These are phyloP conservation scores for Antrodiella citrinella DNA, from an alignment of 768 basidiomycete species.

Conservation along the genomic window DNA sequence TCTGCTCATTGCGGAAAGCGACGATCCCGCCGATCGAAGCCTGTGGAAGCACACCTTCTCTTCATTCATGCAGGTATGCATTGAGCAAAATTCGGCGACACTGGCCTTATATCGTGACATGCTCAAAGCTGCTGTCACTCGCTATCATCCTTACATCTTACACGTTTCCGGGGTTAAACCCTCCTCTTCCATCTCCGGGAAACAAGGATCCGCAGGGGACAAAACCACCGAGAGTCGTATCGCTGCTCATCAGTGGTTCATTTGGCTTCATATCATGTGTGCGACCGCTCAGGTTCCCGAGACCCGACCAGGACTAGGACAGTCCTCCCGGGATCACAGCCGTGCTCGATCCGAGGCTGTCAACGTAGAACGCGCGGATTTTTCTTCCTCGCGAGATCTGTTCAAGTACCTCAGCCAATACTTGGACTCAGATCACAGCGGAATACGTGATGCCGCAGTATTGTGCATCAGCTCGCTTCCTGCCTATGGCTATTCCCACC, in stretches of 20 bases:
- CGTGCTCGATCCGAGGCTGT: slow-evolving; percentile 63
- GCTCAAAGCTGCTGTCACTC: slow-evolving; percentile 57
- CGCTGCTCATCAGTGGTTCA: slow-evolving; percentile 70
- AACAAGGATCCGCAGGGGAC: slow-evolving; percentile 31
- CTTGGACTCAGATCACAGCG: slow-evolving; percentile 75
- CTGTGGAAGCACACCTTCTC: slow-evolving; percentile 75
- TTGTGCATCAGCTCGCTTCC: slow-evolving; percentile 86
- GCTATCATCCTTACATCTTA: slow-evolving; percentile 66
- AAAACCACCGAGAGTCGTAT: slow-evolving; percentile 51
- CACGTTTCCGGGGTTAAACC: slow-evolving; percentile 69
- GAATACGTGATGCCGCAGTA: slow-evolving; percentile 82
- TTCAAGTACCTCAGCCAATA: slow-evolving; percentile 84
- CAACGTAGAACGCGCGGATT: slow-evolving; percentile 75
- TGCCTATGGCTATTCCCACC: slow-evolving; percentile 62
- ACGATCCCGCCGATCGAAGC: slow-evolving; percentile 53
- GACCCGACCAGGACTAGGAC: slow-evolving; percentile 42
- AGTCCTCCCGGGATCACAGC: slow-evolving; percentile 52
- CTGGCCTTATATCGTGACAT: slow-evolving; percentile 51
- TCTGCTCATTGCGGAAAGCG: slow-evolving; percentile 66
- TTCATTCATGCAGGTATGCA: slow-evolving; percentile 47
- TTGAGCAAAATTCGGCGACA: slow-evolving; percentile 38
- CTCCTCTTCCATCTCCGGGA: slow-evolving; percentile 17
- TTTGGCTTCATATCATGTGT: slow-evolving; percentile 81
- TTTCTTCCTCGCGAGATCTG: slow-evolving; percentile 73
- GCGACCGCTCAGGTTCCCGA: slow-evolving; percentile 70